phyloP scores from a whole-genome alignment of 2,329 filamentous ascomycete species.

The Sporothrix sp. region DNA sequence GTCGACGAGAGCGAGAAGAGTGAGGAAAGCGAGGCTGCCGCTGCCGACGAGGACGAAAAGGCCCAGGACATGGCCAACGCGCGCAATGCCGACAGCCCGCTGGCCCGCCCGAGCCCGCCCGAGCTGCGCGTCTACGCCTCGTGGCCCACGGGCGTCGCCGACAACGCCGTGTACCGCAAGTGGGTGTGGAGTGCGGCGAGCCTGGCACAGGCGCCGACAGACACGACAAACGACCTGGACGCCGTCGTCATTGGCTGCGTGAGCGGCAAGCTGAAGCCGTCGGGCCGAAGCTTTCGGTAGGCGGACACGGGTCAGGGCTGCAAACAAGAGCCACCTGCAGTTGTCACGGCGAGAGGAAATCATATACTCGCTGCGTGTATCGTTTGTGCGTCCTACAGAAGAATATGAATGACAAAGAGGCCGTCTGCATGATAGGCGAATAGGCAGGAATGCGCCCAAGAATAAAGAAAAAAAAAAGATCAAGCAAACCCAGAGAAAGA shows the following conservation, averaged over 20 bases:
- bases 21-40: neutral
- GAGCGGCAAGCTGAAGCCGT: constrained; percentile 10
- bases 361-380: no score
- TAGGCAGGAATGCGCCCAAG: no score
- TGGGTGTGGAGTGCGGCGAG: constrained; percentile 13
- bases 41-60: constrained; percentile 20
- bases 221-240: neutral
- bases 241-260: constrained; percentile 14
- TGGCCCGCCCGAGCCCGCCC: constrained; percentile 4
- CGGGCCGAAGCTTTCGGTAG: neutral
- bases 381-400: no score
- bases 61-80: constrained; percentile 30
- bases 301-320: neutral
- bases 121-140: constrained; percentile 18
- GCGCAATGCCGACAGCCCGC: constrained; percentile 27
- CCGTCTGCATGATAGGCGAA: neutral
- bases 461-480: no score
- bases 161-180: constrained; percentile 4
- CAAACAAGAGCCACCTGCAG: neutral
- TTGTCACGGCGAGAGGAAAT: neutral
- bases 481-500: no score
- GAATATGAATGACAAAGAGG: no score
- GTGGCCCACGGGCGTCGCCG: constrained; percentile 8
- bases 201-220: neutral
- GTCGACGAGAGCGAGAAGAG: neutral